Base-by-base conservation (phyloP, 2,329 filamentous ascomycete species). In the Fusarium bactridioides region DNA sequence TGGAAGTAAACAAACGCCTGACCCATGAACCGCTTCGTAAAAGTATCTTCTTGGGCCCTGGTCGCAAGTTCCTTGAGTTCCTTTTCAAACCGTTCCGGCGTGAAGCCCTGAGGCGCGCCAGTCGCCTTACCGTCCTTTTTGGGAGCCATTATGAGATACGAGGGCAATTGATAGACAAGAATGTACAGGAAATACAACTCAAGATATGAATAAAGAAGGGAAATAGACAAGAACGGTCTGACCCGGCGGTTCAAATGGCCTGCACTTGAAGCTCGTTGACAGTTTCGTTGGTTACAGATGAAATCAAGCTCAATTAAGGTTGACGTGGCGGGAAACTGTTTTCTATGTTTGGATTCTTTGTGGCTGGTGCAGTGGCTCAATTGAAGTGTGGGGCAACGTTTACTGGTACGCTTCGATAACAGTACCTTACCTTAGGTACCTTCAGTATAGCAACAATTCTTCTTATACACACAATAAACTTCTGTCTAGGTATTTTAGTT, bases 61-160 rank as follows among this genome's bases (percentile, higher is more conserved):
- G 78, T 77, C 12, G 87, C 86, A 18, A 90, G 84, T 40, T 81
- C 76, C 72, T 85, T 82, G 61, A 90, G 85, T 74, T 90, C 88
- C 64, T 82, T 81, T 75, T 89, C 86, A 74, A 89, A 89, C 54
- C 82, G 82, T 67, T 87, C 82, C n/a, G 85, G 84, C 8, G 85
- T 86, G 76, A 86, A 83, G 43, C 82, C 75, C 58, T 79, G 70
- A 19, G 79, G 64, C 65, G 72, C 59, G 62, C 62, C 71, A 71
- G 73, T 59, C 70, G 74, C 75, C 75, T 69, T 68, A 55, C 61
- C 48, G 7, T 61, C 54, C 60, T 74, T 74, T 64, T 70, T 75
- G 11, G 76, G 45, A 33, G 76, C 69, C 76, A 78, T 78, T 65
- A 44, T 50, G 29, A 53, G 44, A 38, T 47, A 45, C 31, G 18